Percentiles rank a stretch among this genome's conserved stretches.
Conservation (phyloP, 352 stramenopile species). For the Phytopythium montanum region DNA sequence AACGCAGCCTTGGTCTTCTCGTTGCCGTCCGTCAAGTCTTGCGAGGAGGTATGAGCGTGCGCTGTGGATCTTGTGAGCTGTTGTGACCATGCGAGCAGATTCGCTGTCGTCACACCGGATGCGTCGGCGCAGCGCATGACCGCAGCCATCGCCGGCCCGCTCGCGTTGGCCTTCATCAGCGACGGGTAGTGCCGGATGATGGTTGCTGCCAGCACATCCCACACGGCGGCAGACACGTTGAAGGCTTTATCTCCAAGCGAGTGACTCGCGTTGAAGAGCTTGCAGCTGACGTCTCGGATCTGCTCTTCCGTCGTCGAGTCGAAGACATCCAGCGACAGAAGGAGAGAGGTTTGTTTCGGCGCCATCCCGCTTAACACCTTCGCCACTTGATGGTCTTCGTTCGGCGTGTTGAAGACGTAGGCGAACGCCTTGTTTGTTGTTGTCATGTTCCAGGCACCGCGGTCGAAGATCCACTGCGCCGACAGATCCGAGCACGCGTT, state of each 20-base stretch:
- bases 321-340: too few relatives aligned
- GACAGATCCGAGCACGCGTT: slow-evolving; percentile 13
- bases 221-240: slow-evolving; percentile 10
- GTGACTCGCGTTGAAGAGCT: slow-evolving; percentile 14
- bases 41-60: slow-evolving; percentile 1
- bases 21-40: slow-evolving; percentile 4
- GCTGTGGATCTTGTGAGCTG: slow-evolving; percentile 1
- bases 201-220: slow-evolving; percentile 12
- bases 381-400: slow-evolving; percentile 84
- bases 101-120: slow-evolving; percentile 3
- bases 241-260: slow-evolving; percentile 3
- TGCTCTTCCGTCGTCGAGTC: too few relatives aligned
- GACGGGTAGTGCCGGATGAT: slow-evolving; percentile 11
- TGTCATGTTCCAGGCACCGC: slow-evolving; percentile 25
- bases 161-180: slow-evolving; percentile 9
- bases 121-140: slow-evolving; percentile 1
- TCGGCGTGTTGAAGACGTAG: slow-evolving; percentile 24
- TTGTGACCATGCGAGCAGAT: slow-evolving; percentile 9
- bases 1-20: slow-evolving; percentile 4
- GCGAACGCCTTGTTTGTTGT: slow-evolving; percentile 23
- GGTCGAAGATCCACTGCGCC: slow-evolving; percentile 30
- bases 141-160: not conserved
- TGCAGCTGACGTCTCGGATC: slow-evolving; percentile 8
- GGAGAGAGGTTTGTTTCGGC: slow-evolving; percentile 67
- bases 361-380: slow-evolving; percentile 62